Conservation (phyloP, 169 alveolate genomes). For the Fabrea salina region DNA sequence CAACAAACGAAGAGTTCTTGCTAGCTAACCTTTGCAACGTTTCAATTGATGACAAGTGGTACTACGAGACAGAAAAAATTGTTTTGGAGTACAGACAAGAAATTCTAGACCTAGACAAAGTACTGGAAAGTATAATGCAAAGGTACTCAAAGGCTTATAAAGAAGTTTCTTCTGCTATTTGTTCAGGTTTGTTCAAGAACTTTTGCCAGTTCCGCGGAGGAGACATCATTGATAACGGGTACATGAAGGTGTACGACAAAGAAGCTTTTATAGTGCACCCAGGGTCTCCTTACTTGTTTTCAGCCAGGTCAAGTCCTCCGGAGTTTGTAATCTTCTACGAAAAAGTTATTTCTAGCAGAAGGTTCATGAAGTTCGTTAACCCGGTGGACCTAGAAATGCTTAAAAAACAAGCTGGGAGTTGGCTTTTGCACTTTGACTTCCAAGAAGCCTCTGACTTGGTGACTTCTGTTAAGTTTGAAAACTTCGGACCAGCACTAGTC, state of each 20-base stretch:
- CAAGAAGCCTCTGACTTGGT: too few species aligned
- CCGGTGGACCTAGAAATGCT: conserved; percentile 9
- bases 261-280: neutral
- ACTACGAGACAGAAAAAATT: neutral
- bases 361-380: conserved; percentile 3
- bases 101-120: neutral
- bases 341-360: neutral
- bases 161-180: neutral
- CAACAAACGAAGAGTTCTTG: neutral
- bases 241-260: neutral
- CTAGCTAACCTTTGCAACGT: neutral
- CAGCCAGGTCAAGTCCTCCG: neutral
- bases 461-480: too few species aligned
- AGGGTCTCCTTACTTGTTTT: neutral
- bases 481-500: too few species aligned
- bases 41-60: neutral
- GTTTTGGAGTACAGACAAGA: neutral
- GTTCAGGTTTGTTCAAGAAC: neutral
- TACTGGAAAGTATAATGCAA: neutral
- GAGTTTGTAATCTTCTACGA: conserved; percentile 4
- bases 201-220: conserved; percentile 5
- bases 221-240: neutral
- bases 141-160: neutral
- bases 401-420: too few species aligned
- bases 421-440: too few species aligned